Conservation (phyloP, 352 stramenopile genomes). For the Thraustotheca clavata region DNA sequence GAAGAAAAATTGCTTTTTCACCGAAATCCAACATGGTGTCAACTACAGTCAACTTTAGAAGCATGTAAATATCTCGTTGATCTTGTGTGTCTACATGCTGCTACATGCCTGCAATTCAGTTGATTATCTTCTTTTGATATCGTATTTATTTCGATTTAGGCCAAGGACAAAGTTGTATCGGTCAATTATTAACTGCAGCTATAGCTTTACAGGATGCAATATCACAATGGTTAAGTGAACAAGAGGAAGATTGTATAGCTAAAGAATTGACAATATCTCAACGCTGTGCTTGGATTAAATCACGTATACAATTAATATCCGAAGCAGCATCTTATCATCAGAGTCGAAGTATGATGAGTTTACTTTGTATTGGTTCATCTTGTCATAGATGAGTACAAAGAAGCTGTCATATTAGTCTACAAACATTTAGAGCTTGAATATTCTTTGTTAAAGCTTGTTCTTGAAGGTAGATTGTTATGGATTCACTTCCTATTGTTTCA, state of each 20-base stretch:
- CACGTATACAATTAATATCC: neutral
- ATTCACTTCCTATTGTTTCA: neutral
- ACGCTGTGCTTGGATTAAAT: neutral
- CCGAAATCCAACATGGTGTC: neutral
- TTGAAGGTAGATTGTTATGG: neutral
- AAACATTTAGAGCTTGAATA: constrained; percentile 5
- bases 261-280: neutral
- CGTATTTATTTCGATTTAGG: too few species aligned
- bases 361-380: neutral
- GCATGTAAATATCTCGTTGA: neutral
- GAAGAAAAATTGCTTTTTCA: neutral
- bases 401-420: constrained; percentile 9
- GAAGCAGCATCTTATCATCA: neutral
- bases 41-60: neutral
- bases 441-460: neutral
- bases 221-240: neutral
- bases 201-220: neutral
- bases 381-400: constrained; percentile 2
- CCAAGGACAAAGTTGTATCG: too few species aligned
- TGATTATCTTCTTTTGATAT: too few species aligned
- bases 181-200: neutral
- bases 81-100: neutral
- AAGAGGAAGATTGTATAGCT: neutral
- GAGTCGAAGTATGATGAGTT: too few species aligned
- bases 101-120: neutral